Conservation (phyloP, 345 rosid genomes). For the Euphorbia pulcherrima region DNA sequence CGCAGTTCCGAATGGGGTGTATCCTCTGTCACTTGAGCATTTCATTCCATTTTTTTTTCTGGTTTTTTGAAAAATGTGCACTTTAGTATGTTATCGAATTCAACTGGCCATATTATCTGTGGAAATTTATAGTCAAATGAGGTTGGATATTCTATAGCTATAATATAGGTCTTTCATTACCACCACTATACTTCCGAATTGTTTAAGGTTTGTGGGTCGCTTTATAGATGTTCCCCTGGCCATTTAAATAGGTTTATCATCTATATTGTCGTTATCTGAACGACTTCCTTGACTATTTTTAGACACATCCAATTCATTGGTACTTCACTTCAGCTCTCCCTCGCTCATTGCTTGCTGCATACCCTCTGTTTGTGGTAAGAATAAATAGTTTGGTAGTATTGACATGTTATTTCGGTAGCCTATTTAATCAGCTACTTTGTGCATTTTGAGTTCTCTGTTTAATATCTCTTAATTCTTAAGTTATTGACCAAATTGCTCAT, state of each 20-base stretch:
- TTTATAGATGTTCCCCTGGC: neutral
- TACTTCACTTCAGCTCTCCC: slow-evolving; percentile 97
- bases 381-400: slow-evolving; percentile 5
- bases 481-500: neutral
- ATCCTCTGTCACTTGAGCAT: slow-evolving; percentile 44
- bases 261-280: neutral
- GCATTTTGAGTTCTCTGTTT: neutral
- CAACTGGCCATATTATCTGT: neutral
- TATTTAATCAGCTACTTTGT: neutral
- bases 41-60: neutral
- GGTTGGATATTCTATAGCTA: neutral
- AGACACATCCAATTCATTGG: slow-evolving; percentile 90
- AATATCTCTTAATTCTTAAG: neutral
- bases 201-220: neutral
- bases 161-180: neutral
- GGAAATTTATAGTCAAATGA: neutral
- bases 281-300: slow-evolving; percentile 39
- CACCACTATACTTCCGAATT: neutral
- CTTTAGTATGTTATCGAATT: neutral
- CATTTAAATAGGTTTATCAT: neutral
- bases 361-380: slow-evolving; percentile 87
- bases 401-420: neutral
- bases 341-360: slow-evolving; percentile 72
- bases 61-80: neutral
- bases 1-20: slow-evolving; percentile 99